Evolutionary conservation across 2,329 filamentous ascomycete species (phyloP), one percentile per base, ranked within the genome.

Genomic region (Macroventuria anomochaeta): DNA sequence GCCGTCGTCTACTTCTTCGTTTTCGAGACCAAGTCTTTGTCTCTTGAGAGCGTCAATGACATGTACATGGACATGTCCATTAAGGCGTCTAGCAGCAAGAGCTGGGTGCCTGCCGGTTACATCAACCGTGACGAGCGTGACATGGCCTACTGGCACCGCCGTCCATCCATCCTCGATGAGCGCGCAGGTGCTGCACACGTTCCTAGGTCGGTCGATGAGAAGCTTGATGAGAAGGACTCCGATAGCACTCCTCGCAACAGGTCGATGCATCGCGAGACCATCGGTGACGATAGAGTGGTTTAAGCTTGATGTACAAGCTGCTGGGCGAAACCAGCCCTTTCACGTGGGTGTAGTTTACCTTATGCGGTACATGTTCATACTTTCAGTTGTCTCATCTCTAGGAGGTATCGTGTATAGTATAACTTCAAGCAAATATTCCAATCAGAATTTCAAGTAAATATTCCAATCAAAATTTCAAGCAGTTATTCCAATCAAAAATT

Each of bases 31-130:
- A 71, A 70, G 47, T 59, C 68, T 4, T 44, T 71, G 26, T 68
- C 65, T n/a, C 64, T 74, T n/a, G 71, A 74, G 58, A 69, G 67
- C 23, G 65, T 72, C 25, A 70, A 74, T 46, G 58, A 65, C 40
- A 72, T 73, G 70, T 74, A 74, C 64, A 68, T 65, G 11, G 63
- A 68, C 21, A 50, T 61, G 2, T 58, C 26, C 13, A 43, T 71
- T 39, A 70, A 67, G 47, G 57, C 72, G 1, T 59, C 59, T 43
- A 61, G 57, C 17, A 75, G 72, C 50, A 69, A 62, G 49, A 69
- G 65, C 53, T 75, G 72, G 71, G 53, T 71, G 3, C 71, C 71
- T 18, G 57, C 54, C 17, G 70, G 71, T 15, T 72, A 72, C 34
- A 51, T 72, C 18, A 62, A 59, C 49, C 63, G 70, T 29, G 65